These are phyloP conservation scores for Neurospora sp. DNA, from an alignment of 495 filamentous ascomycete genomes.

Conservation along the genomic window DNA sequence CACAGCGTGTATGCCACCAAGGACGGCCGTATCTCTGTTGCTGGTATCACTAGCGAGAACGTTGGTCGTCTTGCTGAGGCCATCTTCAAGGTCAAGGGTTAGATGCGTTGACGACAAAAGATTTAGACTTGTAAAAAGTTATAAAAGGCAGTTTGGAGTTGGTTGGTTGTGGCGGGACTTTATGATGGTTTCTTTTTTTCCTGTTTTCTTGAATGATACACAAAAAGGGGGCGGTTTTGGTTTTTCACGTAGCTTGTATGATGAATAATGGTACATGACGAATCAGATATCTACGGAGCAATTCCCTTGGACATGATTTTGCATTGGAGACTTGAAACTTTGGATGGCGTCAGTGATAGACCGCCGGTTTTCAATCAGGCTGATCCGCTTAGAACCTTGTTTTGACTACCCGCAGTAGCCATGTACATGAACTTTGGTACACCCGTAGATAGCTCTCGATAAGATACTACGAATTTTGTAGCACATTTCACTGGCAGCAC, in stretches of 20 bases:
- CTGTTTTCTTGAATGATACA: neutral
- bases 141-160: slow-evolving; percentile 11
- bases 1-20: slow-evolving; percentile 97
- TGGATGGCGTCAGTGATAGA: neutral
- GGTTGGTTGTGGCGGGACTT: slow-evolving; percentile 2
- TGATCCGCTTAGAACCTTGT: neutral
- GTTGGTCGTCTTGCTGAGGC: slow-evolving; percentile 87
- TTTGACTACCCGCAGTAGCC: neutral
- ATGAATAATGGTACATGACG: neutral
- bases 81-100: slow-evolving; percentile 84
- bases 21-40: slow-evolving; percentile 95
- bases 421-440: neutral
- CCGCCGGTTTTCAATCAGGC: neutral
- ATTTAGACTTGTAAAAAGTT: neutral
- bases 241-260: neutral
- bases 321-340: neutral
- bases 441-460: fast-evolving
- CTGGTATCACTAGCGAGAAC: slow-evolving; percentile 88
- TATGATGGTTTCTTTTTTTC: slow-evolving; percentile 2
- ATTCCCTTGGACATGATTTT: neutral
- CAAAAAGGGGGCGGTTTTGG: neutral
- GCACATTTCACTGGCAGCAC: neutral
- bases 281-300: neutral
- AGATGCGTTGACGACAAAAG: slow-evolving; percentile 5
- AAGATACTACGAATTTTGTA: neutral